phyloP scores from a whole-genome alignment of 2,329 filamentous ascomycete genomes.

The Metarhizium album region DNA sequence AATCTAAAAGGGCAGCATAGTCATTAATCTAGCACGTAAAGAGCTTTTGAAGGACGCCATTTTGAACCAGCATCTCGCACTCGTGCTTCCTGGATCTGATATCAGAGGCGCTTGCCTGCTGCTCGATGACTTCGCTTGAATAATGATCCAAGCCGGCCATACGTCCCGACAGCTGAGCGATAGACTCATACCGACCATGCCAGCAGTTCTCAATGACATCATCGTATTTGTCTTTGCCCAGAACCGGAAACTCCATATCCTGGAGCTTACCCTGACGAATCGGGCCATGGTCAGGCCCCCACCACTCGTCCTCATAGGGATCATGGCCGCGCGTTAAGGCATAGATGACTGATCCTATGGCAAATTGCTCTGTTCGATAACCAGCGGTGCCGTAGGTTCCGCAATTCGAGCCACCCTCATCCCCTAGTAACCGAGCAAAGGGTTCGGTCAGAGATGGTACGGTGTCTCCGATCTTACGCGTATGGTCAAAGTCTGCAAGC shows the following conservation, averaged over 20 bases:
- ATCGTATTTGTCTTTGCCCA: conserved; percentile 5
- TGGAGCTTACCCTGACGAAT: conserved; percentile 5
- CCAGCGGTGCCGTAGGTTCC: conserved; percentile 6
- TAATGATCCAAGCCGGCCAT: conserved; percentile 3
- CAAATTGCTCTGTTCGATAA: conserved; percentile 7
- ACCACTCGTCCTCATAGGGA: conserved; percentile 6
- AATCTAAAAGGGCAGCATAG: not conserved
- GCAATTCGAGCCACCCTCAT: conserved; percentile 2
- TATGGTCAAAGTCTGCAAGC: conserved; percentile 6
- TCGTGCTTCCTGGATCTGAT: not conserved
- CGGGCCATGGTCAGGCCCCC: conserved; percentile 4
- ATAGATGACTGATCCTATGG: conserved; percentile 8
- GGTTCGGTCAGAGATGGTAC: conserved; percentile 4
- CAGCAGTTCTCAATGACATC: conserved; percentile 7
- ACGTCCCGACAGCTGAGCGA: conserved; percentile 3
- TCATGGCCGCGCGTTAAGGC: conserved; percentile 6
- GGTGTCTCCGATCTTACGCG: not conserved
- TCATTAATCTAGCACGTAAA: not conserved
- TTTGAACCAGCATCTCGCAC: conserved; percentile 2
- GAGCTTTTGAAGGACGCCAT: conserved; percentile 1
- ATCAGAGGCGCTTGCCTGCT: not conserved
- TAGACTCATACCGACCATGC: conserved; percentile 6
- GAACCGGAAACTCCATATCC: conserved; percentile 6
- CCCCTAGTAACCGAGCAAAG: conserved; percentile 6
- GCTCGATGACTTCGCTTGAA: conserved; percentile 2